phyloP scores from a whole-genome alignment of 2,329 filamentous ascomycete species.

The Fusarium veterinarium region DNA sequence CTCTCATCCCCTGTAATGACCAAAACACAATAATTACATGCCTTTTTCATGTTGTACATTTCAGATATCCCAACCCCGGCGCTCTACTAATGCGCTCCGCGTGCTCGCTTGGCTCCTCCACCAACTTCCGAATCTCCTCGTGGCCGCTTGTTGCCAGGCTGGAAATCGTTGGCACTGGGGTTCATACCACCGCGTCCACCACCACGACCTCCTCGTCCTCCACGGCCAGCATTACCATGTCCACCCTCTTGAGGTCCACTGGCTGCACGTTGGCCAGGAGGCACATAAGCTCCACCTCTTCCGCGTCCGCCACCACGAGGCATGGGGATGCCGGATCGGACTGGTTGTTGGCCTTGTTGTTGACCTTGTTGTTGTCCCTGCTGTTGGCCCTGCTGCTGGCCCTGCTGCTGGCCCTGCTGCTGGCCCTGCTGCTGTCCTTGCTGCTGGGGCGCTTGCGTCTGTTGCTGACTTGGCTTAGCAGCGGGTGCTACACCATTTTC shows the following conservation, averaged over 20 bases:
- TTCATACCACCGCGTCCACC: conserved; percentile 60
- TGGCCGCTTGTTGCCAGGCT: conserved; percentile 67
- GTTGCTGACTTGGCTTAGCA: conserved; percentile 27
- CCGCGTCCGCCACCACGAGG: conserved; percentile 56
- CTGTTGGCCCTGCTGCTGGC: conserved; percentile 23
- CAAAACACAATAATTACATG: conserved; percentile 37
- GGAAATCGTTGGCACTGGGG: conserved; percentile 65
- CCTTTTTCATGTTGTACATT: conserved; percentile 42
- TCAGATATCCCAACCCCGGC: not conserved
- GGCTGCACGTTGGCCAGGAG: conserved; percentile 52
- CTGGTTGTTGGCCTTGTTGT: conserved; percentile 36
- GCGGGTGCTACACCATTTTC: conserved; percentile 29
- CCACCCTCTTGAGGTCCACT: conserved; percentile 53
- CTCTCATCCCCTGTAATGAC: conserved; percentile 30
- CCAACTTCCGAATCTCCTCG: conserved; percentile 63
- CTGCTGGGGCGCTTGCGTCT: conserved; percentile 31
- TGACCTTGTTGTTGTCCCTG: conserved; percentile 21
- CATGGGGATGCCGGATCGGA: conserved; percentile 55
- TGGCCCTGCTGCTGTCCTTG: conserved; percentile 24
- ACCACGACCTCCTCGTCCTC: conserved; percentile 57
- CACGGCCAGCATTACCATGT: conserved; percentile 46
- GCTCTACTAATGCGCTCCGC: conserved; percentile 52
- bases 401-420: conserved; percentile 21
- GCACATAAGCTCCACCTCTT: conserved; percentile 52
- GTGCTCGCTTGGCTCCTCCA: conserved; percentile 56